Base-by-base conservation (phyloP, 371 early-diverging fungal genomes). In the Pancytospora philotis region DNA sequence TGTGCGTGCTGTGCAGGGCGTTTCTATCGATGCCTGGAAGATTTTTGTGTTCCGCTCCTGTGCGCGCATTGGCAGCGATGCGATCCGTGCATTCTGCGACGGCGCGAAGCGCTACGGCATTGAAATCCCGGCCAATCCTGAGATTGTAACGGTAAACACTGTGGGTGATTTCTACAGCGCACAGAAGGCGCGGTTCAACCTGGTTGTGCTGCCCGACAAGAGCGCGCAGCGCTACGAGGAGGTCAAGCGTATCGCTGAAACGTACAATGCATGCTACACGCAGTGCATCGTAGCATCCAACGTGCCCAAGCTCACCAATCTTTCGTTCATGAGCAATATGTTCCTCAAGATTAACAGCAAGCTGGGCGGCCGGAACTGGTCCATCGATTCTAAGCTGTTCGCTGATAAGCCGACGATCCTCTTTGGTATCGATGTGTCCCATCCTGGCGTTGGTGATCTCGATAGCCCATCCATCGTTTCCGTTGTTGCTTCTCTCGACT, bases 341-440 rank as follows among this genome's bases (percentile, higher is more conserved):
- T 84, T 86, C 59, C 77, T 91, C 10, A 91, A 91, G 84, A 86
- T 90, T 64, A 90, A 90, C 80, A 83, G 86, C 58, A 91, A 90
- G 79, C 80, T 89, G 22, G 89, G 91, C 63, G 90, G 90, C 39
- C 81, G 83, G 76, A 90, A 89, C 80, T 52, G 4, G 16, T 45
- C 22, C 22, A 31, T 81, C n/a, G 31, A 31, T 63, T 77, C 53
- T 13, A 37, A n/a, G 8, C n/a, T 84, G 37, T 79, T 83, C 16
- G 87, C 6, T 0, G 45, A 71, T 13, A 61, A 58, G 3, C 34
- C 89, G 0, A 92, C 91, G 1, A 87, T 95, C 50, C 72, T 95
- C n/a, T 81, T 95, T 71, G 95, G 94, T 49, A 91, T 91, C 38
- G 94, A 95, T 83, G 89, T 94, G 8, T 87, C 90, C 4, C 86